Evolutionary conservation across 768 basidiomycete genomes (phyloP), one percentile per base, ranked within the genome.

Genomic region (Termitomyces sp.): DNA sequence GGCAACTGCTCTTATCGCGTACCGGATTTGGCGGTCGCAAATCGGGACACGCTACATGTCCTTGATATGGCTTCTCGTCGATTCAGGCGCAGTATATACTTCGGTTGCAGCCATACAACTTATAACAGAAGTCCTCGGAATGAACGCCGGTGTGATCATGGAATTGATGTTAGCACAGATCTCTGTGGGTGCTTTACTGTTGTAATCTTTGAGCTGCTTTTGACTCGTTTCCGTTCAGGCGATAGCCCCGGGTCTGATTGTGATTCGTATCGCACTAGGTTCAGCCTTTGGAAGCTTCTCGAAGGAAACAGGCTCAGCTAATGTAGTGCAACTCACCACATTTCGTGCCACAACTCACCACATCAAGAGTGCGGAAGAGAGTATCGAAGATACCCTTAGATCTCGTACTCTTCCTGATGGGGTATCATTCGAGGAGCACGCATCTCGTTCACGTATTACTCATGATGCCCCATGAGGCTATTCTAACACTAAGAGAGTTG

Each of bases 31-130:
- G 42, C 54, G 54, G 7, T 12, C 22, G 9, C 43, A 22, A 5
- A 55, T 63, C 23, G 39, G 57, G 11, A 55, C 58, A 1, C 60
- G 58, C 13, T 68, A 66, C 49, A 52, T 61, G 48, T 44, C 55
- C 13, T 44, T 66, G 33, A 50, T 66, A 6, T 66, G 61, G 61
- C 49, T 68, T 10, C 60, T 68, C 11, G 61, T 63, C 0, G 66
- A 68, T 57, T 59, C 58, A 12, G 66, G 66, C n/a, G 61, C 61
- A 13, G 50, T 66, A 16, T 68, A 68, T 46, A 65, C 66, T 2
- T 57, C 64, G 18, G 63, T 63, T 1, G 64, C 65, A 11, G 18
- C 66, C 35, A 57, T 68, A n/a, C 66, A 68, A 33, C 36, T 50
- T 6, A 10, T 50, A 13, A 50, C 50, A 20, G 50, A 50, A 40